Conservation (phyloP, 768 basidiomycete species). For the Chalciporus sphaerocephalus region DNA sequence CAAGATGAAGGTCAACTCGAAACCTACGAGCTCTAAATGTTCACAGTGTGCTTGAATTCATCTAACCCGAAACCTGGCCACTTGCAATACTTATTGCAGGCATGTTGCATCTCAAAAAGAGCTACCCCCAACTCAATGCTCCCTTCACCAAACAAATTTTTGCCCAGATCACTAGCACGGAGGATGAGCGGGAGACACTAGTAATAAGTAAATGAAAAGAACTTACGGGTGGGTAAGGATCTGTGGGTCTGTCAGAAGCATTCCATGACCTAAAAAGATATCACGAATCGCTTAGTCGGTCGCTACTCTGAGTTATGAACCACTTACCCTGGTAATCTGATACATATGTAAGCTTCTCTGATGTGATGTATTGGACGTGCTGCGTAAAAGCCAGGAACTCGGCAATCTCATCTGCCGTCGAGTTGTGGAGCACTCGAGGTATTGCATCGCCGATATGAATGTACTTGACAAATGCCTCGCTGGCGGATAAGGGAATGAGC, state of each 20-base stretch:
- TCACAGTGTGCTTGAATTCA: too few species aligned
- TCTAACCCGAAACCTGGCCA: constrained; percentile 10
- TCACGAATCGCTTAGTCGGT: too few species aligned
- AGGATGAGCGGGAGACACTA: too few species aligned
- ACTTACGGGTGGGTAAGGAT: constrained; percentile 4
- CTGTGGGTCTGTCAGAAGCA: constrained; percentile 4
- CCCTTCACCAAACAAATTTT: constrained; percentile 5
- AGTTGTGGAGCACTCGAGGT: neutral
- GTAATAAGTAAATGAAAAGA: neutral
- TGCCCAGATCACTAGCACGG: neutral
- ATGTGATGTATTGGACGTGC: constrained; percentile 7
- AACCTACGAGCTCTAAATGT: too few species aligned
- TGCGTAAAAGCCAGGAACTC: constrained; percentile 7
- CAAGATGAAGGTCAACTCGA: too few species aligned
- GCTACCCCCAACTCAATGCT: constrained; percentile 5
- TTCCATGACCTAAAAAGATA: too few species aligned
- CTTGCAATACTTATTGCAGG: constrained; percentile 9
- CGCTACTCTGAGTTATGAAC: too few species aligned
- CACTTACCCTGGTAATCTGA: constrained; percentile 10
- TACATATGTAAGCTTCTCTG: neutral
- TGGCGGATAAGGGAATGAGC: neutral
- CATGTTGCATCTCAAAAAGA: constrained; percentile 1
- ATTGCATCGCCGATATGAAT: constrained; percentile 4
- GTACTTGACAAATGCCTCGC: neutral
- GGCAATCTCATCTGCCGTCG: neutral